These are phyloP conservation scores for Aurifilum marmelostoma DNA, from an alignment of 2,329 filamentous ascomycete species.

Conservation along the genomic window DNA sequence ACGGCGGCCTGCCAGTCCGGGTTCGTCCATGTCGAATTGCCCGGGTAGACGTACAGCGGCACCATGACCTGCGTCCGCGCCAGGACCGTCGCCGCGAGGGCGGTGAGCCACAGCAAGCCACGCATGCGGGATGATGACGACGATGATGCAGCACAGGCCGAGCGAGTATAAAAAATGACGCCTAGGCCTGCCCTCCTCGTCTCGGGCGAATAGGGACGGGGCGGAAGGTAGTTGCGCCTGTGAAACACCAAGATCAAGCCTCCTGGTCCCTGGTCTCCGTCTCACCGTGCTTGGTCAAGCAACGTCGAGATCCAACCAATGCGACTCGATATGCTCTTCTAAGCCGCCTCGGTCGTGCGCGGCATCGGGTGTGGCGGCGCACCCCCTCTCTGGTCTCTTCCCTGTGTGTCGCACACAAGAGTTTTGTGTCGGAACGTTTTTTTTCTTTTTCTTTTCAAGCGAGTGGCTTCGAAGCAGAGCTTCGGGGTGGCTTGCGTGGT, in stretches of 20 bases:
- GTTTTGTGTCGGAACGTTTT: not conserved
- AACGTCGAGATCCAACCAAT: not conserved
- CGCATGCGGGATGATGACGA: constrained; percentile 16
- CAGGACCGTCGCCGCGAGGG: constrained; percentile 19
- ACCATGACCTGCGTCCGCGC: constrained; percentile 27
- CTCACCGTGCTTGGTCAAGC: not conserved
- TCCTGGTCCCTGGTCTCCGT: not conserved
- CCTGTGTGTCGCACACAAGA: not conserved
- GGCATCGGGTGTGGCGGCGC: not conserved
- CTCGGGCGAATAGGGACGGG: not conserved
- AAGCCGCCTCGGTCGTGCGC: not conserved
- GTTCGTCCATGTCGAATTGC: constrained; percentile 27
- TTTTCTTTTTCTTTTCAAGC: not conserved
- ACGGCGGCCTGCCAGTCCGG: constrained; percentile 28
- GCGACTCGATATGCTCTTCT: not conserved
- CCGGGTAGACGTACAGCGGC: constrained; percentile 29
- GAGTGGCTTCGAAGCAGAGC: constrained; percentile 4
- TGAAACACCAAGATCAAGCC: not conserved
- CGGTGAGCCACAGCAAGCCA: constrained; percentile 17
- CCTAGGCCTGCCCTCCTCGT: not conserved
- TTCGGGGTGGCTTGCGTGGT: not conserved
- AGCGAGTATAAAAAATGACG: not conserved
- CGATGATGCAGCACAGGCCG: too few species aligned
- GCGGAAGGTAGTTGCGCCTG: not conserved
- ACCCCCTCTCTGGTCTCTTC: not conserved